Evolutionary conservation across 768 basidiomycete genomes (phyloP).

Genomic region (Galerina marginata): DNA sequence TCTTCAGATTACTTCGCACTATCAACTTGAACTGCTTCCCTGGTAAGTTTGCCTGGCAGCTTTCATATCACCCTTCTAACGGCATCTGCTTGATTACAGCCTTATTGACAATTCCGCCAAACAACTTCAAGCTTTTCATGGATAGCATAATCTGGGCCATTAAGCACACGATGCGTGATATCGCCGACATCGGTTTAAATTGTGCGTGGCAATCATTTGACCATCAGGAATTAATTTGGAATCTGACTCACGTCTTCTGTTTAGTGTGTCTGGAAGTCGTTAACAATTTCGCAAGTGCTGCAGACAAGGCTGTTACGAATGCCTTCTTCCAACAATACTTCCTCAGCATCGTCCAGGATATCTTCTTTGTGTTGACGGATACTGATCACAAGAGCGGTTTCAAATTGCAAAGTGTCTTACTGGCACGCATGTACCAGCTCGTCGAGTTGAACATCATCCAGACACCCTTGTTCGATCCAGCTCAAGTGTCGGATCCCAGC

Average conservation of each 20-base stretch:
- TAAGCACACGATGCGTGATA: constrained; percentile 99
- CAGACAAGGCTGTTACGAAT: constrained; percentile 80
- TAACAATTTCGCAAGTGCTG: constrained; percentile 86
- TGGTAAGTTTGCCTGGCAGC: constrained; percentile 52
- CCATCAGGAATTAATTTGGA: constrained; percentile 7
- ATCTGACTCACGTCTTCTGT: constrained; percentile 1
- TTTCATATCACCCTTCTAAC: constrained; percentile 8
- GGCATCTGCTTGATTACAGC: constrained; percentile 48
- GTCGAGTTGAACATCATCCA: constrained; percentile 83
- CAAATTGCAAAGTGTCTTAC: constrained; percentile 91
- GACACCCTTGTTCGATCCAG: constrained; percentile 84
- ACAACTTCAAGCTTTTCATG: constrained; percentile 97
- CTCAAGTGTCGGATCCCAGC: constrained; percentile 68
- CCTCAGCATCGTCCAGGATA: constrained; percentile 91
- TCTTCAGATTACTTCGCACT: constrained; percentile 93
- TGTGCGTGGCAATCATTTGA: constrained; percentile 46
- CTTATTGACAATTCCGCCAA: constrained; percentile 82
- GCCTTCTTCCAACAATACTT: constrained; percentile 97
- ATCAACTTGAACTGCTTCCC: constrained; percentile 96
- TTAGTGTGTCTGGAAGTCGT: constrained; percentile 91
- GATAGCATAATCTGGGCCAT: constrained; percentile 99
- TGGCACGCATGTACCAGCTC: constrained; percentile 92
- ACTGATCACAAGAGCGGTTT: constrained; percentile 99
- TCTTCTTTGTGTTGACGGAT: constrained; percentile 96
- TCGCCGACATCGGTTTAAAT: constrained; percentile 88